Evolutionary conservation across 116 monocot genomes (phyloP).

Genomic region (Iris pallida): DNA sequence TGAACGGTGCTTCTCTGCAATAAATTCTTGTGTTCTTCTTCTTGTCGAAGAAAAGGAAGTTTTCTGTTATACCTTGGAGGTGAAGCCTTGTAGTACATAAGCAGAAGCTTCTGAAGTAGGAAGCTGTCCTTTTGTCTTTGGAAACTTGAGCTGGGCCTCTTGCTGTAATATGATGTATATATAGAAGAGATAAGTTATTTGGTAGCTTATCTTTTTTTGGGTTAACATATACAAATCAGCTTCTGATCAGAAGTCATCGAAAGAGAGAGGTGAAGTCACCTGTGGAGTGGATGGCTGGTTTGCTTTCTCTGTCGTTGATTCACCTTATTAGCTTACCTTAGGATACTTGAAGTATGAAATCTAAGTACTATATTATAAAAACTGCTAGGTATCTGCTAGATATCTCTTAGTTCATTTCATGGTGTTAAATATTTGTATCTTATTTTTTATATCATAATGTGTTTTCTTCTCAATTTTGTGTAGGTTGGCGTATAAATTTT

Average conservation of each 20-base stretch:
- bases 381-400: no score
- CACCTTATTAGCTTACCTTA: no score
- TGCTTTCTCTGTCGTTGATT: conserved; percentile 4
- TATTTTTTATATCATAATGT: no score
- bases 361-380: no score
- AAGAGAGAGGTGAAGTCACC: conserved; percentile 3
- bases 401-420: no score
- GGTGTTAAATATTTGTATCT: no score
- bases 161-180: no score
- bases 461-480: no score
- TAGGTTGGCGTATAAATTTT: no score
- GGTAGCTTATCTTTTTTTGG: background rate
- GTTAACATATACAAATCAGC: background rate
- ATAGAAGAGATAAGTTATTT: background rate
- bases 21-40: background rate
- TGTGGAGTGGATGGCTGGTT: background rate
- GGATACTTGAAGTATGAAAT: no score
- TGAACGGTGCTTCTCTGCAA: background rate
- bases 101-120: background rate
- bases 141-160: background rate
- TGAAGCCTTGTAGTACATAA: background rate
- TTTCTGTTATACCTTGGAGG: background rate
- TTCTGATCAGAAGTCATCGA: conserved; percentile 2
- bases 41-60: background rate
- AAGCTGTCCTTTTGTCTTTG: background rate